These are phyloP conservation scores for Irpex sp. DNA, from an alignment of 1,284 basidiomycete species.

Conservation along the genomic window DNA sequence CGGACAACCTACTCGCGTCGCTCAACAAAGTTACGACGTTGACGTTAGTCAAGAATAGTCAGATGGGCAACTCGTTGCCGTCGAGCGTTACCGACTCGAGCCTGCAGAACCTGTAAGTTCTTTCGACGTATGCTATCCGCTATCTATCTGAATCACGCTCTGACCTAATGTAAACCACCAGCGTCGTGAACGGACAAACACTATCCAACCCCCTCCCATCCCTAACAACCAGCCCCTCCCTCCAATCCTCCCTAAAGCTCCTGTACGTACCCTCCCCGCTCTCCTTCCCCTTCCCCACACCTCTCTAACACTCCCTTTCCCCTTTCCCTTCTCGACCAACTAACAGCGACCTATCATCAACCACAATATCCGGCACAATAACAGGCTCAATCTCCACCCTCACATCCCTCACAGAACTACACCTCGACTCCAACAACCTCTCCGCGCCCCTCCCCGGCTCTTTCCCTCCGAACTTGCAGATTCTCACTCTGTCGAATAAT, in stretches of 20 bases:
- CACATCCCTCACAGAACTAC: conserved; percentile 26
- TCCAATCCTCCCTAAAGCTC: conserved; percentile 33
- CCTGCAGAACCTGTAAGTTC: conserved; percentile 38
- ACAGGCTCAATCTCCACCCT: conserved; percentile 26
- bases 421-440: conserved; percentile 29
- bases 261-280: conserved; percentile 24
- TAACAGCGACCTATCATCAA: conserved; percentile 26
- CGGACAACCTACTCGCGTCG: conserved; percentile 32
- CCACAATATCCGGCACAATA: conserved; percentile 25
- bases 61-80: conserved; percentile 41
- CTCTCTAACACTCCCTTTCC: too few relatives aligned
- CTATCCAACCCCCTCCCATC: conserved; percentile 29
- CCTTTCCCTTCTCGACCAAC: too few relatives aligned
- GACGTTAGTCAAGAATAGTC: conserved; percentile 40
- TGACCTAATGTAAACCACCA: conserved; percentile 5
- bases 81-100: conserved; percentile 32
- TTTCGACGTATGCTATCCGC: too few relatives aligned
- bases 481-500: conserved; percentile 27
- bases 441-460: conserved; percentile 21
- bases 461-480: conserved; percentile 27
- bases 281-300: background rate
- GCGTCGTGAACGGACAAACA: conserved; percentile 33
- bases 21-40: conserved; percentile 37
- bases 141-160: too few relatives aligned
- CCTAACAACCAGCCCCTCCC: conserved; percentile 30